Evolutionary conservation across 129 eudicot genomes (phyloP).

Genomic region (Flaveria trinervia): DNA sequence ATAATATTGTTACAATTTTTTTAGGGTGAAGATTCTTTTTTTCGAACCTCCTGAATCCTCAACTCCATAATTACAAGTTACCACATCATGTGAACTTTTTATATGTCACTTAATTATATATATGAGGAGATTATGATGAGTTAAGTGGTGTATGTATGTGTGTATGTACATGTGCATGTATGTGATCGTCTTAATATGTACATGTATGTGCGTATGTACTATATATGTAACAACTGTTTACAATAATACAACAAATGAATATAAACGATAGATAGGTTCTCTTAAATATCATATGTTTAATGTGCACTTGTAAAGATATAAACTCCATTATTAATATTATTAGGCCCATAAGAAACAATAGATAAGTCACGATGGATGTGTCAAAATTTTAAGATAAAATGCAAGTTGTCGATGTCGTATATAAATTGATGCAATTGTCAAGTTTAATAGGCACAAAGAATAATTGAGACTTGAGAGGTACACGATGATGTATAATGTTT

Average conservation of each 20-base stretch:
- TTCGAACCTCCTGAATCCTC: too few relatives aligned
- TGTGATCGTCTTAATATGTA: neutral
- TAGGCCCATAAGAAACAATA: neutral
- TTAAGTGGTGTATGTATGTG: neutral
- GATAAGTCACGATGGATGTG: neutral
- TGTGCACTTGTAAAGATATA: neutral
- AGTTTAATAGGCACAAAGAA: constrained; percentile 13
- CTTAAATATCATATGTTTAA: too few relatives aligned
- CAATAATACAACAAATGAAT: too few relatives aligned
- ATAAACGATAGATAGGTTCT: too few relatives aligned
- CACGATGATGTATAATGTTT: neutral
- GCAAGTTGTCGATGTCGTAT: constrained; percentile 6
- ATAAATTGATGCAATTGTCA: constrained; percentile 17
- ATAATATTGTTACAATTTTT: too few relatives aligned
- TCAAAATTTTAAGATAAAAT: constrained; percentile 12
- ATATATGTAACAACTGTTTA: too few relatives aligned
- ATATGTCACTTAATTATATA: too few relatives aligned
- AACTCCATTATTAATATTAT: too few relatives aligned
- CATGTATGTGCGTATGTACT: neutral
- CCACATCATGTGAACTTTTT: too few relatives aligned
- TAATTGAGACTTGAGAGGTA: neutral
- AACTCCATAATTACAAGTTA: too few relatives aligned
- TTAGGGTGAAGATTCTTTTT: too few relatives aligned
- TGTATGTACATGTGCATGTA: neutral
- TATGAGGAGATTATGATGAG: too few relatives aligned